These are phyloP conservation scores for Ophiosphaerella narmari DNA, from an alignment of 2,329 filamentous ascomycete species.

Conservation along the genomic window DNA sequence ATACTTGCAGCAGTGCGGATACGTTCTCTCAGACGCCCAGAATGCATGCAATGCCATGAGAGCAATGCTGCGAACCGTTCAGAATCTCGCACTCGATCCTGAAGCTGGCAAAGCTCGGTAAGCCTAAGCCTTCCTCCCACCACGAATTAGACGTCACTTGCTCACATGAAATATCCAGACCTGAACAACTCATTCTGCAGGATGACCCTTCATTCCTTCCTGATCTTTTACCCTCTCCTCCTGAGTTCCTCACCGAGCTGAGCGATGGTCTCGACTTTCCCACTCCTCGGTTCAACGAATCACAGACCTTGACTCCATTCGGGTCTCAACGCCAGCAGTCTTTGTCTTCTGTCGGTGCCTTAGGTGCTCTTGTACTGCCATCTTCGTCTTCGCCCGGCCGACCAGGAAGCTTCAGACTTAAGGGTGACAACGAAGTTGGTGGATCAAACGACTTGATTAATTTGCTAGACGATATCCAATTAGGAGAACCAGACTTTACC, in stretches of 20 bases:
- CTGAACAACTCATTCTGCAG: conserved; percentile 73
- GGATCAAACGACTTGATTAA: conserved; percentile 25
- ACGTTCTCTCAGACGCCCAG: conserved; percentile 80
- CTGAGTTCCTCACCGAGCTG: conserved; percentile 58
- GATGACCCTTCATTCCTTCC: conserved; percentile 85
- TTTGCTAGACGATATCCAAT: conserved; percentile 47
- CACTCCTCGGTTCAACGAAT: conserved; percentile 39
- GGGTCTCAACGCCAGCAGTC: conserved; percentile 31
- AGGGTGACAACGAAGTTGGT: conserved; percentile 49
- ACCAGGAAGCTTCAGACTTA: conserved; percentile 46
- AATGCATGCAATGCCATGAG: conserved; percentile 75
- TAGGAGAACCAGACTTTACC: conserved; percentile 59
- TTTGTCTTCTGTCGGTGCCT: conserved; percentile 20
- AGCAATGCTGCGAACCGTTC: conserved; percentile 64
- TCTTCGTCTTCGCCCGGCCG: conserved; percentile 51
- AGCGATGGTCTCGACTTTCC: conserved; percentile 43
- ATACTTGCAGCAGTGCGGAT: conserved; percentile 83
- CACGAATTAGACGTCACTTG: not conserved
- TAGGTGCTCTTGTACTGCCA: conserved; percentile 52
- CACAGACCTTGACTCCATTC: conserved; percentile 46
- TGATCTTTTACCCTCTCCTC: conserved; percentile 64
- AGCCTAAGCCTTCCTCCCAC: conserved; percentile 24
- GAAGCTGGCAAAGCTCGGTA: conserved; percentile 75
- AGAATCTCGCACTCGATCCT: conserved; percentile 67
- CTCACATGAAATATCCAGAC: conserved; percentile 55